Percentiles rank a stretch among this genome's conserved stretches.
phyloP scores from a whole-genome alignment of 306 rosid species.

The Cucurbita ficifolia region DNA sequence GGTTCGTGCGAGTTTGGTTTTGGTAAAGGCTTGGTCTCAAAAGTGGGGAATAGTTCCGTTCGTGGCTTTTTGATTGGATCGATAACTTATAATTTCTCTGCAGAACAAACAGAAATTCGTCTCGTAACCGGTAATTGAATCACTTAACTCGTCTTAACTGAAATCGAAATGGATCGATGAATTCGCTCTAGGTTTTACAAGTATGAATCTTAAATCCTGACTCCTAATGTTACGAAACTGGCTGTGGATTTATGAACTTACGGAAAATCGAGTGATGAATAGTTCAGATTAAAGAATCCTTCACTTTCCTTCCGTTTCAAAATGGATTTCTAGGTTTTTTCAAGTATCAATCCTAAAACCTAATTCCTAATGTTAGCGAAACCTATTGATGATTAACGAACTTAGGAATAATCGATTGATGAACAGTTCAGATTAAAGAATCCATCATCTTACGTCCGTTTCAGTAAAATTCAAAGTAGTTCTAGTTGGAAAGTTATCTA shows the following conservation, averaged over 20 bases:
- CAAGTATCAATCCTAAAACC: neutral
- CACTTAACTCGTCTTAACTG: neutral
- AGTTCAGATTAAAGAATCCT: neutral
- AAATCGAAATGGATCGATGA: neutral
- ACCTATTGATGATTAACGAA: neutral
- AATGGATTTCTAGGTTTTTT: neutral
- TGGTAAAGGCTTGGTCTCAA: constrained; percentile 11
- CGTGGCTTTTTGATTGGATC: constrained; percentile 1
- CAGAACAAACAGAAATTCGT: neutral
- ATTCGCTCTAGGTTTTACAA: neutral
- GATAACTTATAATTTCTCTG: neutral
- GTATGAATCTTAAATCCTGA: neutral
- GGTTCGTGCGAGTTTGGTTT: constrained; percentile 8
- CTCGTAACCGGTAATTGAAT: neutral
- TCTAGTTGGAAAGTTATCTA: neutral
- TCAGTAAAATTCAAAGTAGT: neutral
- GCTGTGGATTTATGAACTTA: neutral
- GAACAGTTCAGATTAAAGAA: neutral
- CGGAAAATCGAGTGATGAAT: neutral
- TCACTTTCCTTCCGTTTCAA: neutral
- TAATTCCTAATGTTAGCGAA: neutral
- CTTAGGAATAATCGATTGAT: neutral
- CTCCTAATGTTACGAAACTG: neutral
- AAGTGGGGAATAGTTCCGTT: constrained; percentile 15
- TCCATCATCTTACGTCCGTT: neutral